Evolutionary conservation across 331 rosid species (phyloP).

Genomic region (Phaseolus coccineus): DNA sequence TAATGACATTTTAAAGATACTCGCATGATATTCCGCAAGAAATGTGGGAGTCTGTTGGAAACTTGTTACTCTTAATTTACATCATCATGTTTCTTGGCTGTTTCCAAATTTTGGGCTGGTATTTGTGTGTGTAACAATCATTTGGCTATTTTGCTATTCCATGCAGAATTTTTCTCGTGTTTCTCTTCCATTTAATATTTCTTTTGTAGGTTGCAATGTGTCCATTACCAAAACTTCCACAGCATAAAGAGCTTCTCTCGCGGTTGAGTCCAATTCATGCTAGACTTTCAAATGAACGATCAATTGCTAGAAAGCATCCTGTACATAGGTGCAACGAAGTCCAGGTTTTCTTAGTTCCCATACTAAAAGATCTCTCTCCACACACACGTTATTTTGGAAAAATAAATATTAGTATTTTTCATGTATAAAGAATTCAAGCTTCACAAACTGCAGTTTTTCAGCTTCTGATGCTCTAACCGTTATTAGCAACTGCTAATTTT

Average conservation of each 20-base stretch:
- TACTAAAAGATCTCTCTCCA: constrained; percentile 40
- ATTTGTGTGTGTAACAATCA: neutral
- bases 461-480: constrained; percentile 33
- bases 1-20: constrained; percentile 29
- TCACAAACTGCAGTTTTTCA: constrained; percentile 13
- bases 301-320: constrained; percentile 78
- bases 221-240: constrained; percentile 80
- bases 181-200: constrained; percentile 5
- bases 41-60: neutral
- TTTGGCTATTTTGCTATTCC: constrained; percentile 4
- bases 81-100: constrained; percentile 1
- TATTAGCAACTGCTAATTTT: constrained; percentile 38
- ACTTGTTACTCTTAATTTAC: neutral
- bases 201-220: constrained; percentile 71
- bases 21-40: constrained; percentile 14
- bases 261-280: constrained; percentile 77
- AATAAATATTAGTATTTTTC: neutral
- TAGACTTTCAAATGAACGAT: constrained; percentile 59
- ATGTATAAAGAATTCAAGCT: constrained; percentile 18
- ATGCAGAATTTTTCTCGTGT: constrained; percentile 22
- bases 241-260: constrained; percentile 67
- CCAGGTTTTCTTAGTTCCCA: constrained; percentile 67
- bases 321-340: constrained; percentile 85
- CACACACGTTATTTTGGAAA: neutral
- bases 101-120: constrained; percentile 4